Percentiles rank a stretch among this genome's conserved stretches.
phyloP scores from a whole-genome alignment of 2,329 filamentous ascomycete species.

The Aspergillus hiratsukae region DNA sequence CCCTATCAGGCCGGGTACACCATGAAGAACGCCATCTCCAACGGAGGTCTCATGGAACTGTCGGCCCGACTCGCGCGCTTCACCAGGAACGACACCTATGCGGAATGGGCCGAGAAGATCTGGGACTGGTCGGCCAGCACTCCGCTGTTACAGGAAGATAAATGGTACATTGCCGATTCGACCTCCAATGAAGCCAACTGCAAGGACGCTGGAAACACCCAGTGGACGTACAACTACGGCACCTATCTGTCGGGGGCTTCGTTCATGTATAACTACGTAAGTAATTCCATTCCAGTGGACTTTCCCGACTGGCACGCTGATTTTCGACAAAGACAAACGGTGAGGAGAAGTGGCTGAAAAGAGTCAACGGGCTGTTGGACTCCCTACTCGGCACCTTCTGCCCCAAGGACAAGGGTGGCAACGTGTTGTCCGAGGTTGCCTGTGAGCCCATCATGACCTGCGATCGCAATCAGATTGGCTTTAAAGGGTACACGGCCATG shows the following conservation, averaged over 20 bases:
- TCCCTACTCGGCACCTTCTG: conserved; percentile 46
- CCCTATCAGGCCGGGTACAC: conserved; percentile 67
- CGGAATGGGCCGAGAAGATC: conserved; percentile 54
- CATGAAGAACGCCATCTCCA: conserved; percentile 77
- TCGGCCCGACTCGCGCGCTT: conserved; percentile 65
- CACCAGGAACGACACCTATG: conserved; percentile 61
- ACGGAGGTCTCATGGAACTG: conserved; percentile 74
- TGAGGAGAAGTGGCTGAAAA: conserved; percentile 49
- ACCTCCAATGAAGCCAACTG: conserved; percentile 55
- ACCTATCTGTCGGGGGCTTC: conserved; percentile 56
- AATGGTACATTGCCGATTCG: conserved; percentile 60
- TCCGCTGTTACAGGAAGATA: conserved; percentile 55
- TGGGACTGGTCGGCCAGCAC: conserved; percentile 57
- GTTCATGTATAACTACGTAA: conserved; percentile 60
- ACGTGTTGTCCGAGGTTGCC: conserved; percentile 58
- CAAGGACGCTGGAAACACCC: conserved; percentile 56
- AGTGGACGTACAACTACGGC: conserved; percentile 63
- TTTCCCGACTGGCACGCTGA: background rate
- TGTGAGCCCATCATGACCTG: conserved; percentile 60
- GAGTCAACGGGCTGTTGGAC: conserved; percentile 52
- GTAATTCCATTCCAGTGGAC: conserved; percentile 10
- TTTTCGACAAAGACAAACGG: conserved; percentile 41
- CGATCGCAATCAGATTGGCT: conserved; percentile 64
- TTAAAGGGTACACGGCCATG: conserved; percentile 64
- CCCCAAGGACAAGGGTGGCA: conserved; percentile 37